Evolutionary conservation across 345 rosid genomes (phyloP), one percentile per base, ranked within the genome.

Genomic region (Citrus sp.): DNA sequence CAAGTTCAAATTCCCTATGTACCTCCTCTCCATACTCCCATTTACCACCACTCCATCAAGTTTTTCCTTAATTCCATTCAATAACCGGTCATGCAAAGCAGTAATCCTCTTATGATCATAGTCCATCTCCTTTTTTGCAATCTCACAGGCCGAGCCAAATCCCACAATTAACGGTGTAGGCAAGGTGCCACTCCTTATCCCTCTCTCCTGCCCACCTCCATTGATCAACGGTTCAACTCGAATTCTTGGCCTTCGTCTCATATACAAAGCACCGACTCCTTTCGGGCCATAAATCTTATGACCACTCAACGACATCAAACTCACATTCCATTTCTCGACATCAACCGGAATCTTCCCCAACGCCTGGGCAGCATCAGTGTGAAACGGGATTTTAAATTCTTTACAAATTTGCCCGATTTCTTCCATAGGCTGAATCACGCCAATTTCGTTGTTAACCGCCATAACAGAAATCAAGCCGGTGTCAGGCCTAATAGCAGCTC

Each of bases 201-300:
- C 99, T 70, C 99, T 92, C 93, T 96, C 99, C 82, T 96, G 99
- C 28, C 99, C 99, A 42, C 99, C 99, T 49, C 99, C 99, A 66
- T 91, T 96, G 89, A 96, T 96, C 76, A 92, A 86, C 0, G 99
- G 95, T 83, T 94, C 99, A 35, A 94, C 92, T 25, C 99, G 76
- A 9, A 96, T 90, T 51, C 98, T 84, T 0, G 98, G 99, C 58
- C 98, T 81, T 80, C 98, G 85, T 16, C 99, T 84, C 90, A 92
- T 80, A 67, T 90, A 96, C 85, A 96, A 76, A 79, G 98, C 98
- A 61, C 99, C 99, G 78, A 96, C 83, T 4, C 98, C 99, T 86
- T 94, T 94, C 0, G 99, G 99, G 51, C 93, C 99, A 46, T 94
- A 93, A 69, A 97, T 84, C 81, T 97, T 94, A 75, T 97, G 98